Conservation (phyloP, 192 early-diverging fungal genomes). For the Dispira parvispora region DNA sequence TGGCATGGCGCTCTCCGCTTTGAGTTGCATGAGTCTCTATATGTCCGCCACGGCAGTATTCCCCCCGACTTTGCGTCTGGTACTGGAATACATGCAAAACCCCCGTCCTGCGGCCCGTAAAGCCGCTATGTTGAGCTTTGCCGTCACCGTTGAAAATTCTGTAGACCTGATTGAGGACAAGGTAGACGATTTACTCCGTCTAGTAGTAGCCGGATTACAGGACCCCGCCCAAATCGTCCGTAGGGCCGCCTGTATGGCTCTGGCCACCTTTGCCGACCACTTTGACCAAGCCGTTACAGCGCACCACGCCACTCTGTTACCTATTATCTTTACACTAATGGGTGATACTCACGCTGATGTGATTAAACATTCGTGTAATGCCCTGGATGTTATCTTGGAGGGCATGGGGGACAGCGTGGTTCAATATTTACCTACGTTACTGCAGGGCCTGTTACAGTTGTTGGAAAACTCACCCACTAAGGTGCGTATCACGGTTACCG, state of each 20-base stretch:
- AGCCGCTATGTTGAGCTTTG: conserved; percentile 76
- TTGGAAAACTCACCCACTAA: conserved; percentile 49
- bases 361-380: conserved; percentile 62
- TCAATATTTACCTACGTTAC: conserved; percentile 62
- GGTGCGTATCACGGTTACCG: conserved; percentile 59
- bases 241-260: conserved; percentile 72
- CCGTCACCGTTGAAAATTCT: conserved; percentile 67
- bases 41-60: conserved; percentile 79
- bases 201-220: conserved; percentile 62
- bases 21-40: conserved; percentile 66
- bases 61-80: conserved; percentile 51
- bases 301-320: conserved; percentile 67
- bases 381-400: conserved; percentile 80
- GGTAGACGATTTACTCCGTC: conserved; percentile 57
- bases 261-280: conserved; percentile 53
- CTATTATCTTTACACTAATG: conserved; percentile 69
- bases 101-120: conserved; percentile 57
- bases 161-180: conserved; percentile 67
- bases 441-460: conserved; percentile 63
- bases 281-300: conserved; percentile 54
- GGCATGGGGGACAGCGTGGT: conserved; percentile 63
- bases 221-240: conserved; percentile 65
- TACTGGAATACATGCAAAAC: conserved; percentile 66
- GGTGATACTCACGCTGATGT: conserved; percentile 56
- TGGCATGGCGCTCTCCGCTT: conserved; percentile 41